A percentile compares a stretch with the other conserved stretches of the same genome.
These are phyloP conservation scores for Coemansia sp. DNA, from an alignment of 192 early-diverging fungal species.

Conservation along the genomic window DNA sequence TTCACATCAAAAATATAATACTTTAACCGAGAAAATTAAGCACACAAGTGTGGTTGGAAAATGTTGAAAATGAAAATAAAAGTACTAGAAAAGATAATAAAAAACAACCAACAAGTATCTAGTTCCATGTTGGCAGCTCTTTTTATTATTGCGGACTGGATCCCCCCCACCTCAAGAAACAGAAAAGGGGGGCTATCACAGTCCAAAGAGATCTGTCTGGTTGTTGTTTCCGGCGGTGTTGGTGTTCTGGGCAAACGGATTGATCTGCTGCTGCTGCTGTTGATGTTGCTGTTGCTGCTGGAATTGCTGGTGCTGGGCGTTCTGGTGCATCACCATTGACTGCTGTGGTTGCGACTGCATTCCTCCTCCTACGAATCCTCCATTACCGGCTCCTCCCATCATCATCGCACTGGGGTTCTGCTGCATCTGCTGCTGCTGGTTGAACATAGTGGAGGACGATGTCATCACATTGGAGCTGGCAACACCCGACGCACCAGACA, in stretches of 20 bases:
- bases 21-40: no score
- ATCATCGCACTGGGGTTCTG: slow-evolving; percentile 15
- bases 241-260: slow-evolving; percentile 40
- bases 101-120: not conserved
- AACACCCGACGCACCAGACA: slow-evolving; percentile 13
- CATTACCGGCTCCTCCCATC: not conserved
- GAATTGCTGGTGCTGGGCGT: slow-evolving; percentile 10
- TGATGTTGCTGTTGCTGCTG: slow-evolving; percentile 12
- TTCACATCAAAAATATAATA: no score
- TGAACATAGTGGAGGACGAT: slow-evolving; percentile 11
- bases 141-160: not conserved
- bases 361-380: slow-evolving; percentile 3
- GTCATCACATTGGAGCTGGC: slow-evolving; percentile 11
- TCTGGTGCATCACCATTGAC: slow-evolving; percentile 17
- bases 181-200: slow-evolving; percentile 7
- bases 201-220: slow-evolving; percentile 45
- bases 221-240: slow-evolving; percentile 11
- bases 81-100: slow-evolving; percentile 1
- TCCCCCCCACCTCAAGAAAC: not conserved
- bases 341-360: slow-evolving; percentile 23
- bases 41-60: not conserved
- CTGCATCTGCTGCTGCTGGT: slow-evolving; percentile 30
- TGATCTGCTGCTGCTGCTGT: slow-evolving; percentile 39
- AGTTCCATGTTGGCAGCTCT: no score
- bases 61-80: slow-evolving; percentile 3